phyloP scores from a whole-genome alignment of 2,329 filamentous ascomycete genomes.

The Trematosphaeria pertusa region DNA sequence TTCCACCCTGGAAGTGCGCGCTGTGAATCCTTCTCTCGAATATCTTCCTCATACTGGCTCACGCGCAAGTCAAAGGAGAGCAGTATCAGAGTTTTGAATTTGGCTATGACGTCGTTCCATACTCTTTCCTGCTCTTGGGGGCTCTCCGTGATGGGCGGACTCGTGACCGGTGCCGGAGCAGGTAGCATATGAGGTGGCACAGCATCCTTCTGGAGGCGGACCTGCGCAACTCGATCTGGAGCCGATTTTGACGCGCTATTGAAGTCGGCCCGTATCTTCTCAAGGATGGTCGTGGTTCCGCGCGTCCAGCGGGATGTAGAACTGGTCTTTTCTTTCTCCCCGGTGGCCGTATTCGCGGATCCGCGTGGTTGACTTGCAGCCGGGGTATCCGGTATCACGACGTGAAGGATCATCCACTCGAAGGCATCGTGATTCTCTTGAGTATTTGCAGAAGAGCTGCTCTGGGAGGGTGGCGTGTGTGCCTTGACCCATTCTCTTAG shows the following conservation, averaged over 20 bases:
- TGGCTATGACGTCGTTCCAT: conserved; percentile 83
- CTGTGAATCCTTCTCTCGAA: conserved; percentile 90
- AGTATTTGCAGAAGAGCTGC: conserved; percentile 64
- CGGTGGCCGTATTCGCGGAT: conserved; percentile 56
- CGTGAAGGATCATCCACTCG: conserved; percentile 93
- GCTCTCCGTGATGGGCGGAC: conserved; percentile 61
- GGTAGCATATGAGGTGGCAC: conserved; percentile 56
- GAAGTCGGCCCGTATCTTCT: conserved; percentile 91
- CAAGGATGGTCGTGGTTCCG: conserved; percentile 80
- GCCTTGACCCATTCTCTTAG: conserved; percentile 91
- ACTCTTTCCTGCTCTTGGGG: conserved; percentile 80
- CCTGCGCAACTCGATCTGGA: conserved; percentile 81
- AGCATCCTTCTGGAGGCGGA: conserved; percentile 69
- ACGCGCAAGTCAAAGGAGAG: conserved; percentile 90
- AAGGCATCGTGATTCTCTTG: conserved; percentile 96
- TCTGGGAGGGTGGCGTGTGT: conserved; percentile 64
- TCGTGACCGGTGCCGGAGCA: conserved; percentile 45
- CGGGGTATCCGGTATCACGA: conserved; percentile 84
- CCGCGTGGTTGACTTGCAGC: conserved; percentile 79
- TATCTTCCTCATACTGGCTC: conserved; percentile 94
- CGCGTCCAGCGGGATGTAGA: conserved; percentile 77
- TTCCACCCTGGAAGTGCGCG: conserved; percentile 93
- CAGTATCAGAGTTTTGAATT: conserved; percentile 86
- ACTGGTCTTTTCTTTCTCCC: conserved; percentile 70
- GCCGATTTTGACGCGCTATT: conserved; percentile 77